These are phyloP conservation scores for Magnolia sinica DNA, from an alignment of 164 flowering plant species.

Conservation along the genomic window DNA sequence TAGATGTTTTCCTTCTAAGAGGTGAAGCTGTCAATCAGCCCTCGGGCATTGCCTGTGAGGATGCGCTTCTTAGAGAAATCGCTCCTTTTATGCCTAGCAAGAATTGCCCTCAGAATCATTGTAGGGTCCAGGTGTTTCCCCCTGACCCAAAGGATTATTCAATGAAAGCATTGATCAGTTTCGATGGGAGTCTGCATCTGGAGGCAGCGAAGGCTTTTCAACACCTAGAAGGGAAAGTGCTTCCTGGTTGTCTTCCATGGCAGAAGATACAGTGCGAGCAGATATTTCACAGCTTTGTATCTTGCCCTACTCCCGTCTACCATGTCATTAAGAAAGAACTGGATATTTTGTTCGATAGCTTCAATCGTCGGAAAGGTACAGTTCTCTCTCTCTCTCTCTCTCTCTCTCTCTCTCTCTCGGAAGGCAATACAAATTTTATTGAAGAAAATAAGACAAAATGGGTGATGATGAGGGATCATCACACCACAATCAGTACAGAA, in stretches of 20 bases:
- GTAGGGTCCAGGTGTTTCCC: constrained; percentile 54
- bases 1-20: constrained; percentile 58
- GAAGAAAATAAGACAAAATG: too few relatives aligned
- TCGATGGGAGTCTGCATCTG: constrained; percentile 85
- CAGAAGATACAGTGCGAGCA: constrained; percentile 79
- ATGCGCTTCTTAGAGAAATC: constrained; percentile 66
- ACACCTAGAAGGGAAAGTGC: constrained; percentile 68
- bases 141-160: constrained; percentile 57
- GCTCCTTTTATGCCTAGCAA: constrained; percentile 64
- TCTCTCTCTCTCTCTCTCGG: too few relatives aligned
- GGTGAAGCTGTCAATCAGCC: constrained; percentile 54
- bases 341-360: constrained; percentile 42
- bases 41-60: constrained; percentile 50
- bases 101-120: constrained; percentile 26
- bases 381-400: constrained; percentile 3
- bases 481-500: too few relatives aligned
- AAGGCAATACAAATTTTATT: too few relatives aligned
- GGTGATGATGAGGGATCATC: too few relatives aligned
- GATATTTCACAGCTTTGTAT: constrained; percentile 64
- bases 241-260: constrained; percentile 75
- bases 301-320: constrained; percentile 65
- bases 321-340: constrained; percentile 54
- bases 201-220: constrained; percentile 97
- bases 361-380: constrained; percentile 45
- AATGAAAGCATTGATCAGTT: constrained; percentile 62